phyloP scores from a whole-genome alignment of 2,329 filamentous ascomycete genomes.

The Aspergillus sp. region DNA sequence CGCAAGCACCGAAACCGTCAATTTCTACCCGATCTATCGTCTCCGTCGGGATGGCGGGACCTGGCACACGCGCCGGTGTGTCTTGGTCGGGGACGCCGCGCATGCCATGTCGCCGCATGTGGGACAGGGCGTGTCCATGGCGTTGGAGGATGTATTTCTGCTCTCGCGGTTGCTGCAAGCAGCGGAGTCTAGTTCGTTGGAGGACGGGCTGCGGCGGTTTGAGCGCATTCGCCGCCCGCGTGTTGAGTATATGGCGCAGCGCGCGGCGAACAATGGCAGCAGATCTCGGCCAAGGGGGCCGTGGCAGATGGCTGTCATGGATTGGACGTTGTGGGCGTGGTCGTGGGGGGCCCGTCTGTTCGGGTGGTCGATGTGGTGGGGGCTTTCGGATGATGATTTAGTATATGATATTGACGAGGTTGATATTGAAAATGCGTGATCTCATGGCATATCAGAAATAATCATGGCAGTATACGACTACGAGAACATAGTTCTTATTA shows the following conservation, averaged over 20 bases:
- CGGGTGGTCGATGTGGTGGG: conserved; percentile 12
- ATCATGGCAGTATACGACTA: too few relatives aligned
- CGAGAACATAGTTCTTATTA: too few relatives aligned
- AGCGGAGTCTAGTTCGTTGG: conserved; percentile 4
- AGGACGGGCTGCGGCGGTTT: conserved; percentile 15
- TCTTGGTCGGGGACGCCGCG: conserved; percentile 26
- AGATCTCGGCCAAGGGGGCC: conserved; percentile 5
- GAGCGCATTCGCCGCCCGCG: conserved; percentile 25
- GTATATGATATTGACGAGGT: conserved; percentile 25
- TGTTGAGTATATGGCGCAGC: conserved; percentile 14
- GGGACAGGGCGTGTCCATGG: conserved; percentile 47
- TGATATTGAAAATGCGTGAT: neutral
- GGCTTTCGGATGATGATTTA: conserved; percentile 16
- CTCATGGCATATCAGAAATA: too few relatives aligned
- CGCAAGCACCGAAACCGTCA: conserved; percentile 11
- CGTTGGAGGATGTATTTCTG: conserved; percentile 41
- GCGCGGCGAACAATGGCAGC: neutral
- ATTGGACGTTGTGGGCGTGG: conserved; percentile 1
- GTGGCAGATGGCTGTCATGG: conserved; percentile 14
- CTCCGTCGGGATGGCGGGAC: conserved; percentile 20
- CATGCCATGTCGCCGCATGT: conserved; percentile 31
- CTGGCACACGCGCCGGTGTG: conserved; percentile 29
- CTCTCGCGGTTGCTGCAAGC: conserved; percentile 18
- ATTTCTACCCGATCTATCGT: conserved; percentile 29
- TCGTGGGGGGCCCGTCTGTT: conserved; percentile 12